Base-by-base conservation (phyloP, 2,329 filamentous ascomycete species). In the Colletotrichum orbiculare region DNA sequence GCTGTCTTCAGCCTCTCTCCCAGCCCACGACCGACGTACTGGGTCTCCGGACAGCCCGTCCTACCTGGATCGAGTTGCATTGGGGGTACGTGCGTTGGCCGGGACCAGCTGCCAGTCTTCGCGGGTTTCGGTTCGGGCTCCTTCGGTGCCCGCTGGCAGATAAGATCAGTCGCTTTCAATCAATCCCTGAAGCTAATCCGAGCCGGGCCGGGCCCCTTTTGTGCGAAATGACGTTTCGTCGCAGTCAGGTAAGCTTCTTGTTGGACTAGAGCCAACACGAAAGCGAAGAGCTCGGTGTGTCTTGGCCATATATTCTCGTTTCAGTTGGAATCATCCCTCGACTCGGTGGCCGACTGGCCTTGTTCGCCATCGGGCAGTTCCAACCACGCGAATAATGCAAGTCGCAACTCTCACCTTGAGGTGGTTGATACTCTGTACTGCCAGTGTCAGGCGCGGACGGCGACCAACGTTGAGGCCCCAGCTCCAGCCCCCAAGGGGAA, bases 11-110 rank as follows among this genome's bases (percentile, higher is more conserved):
- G 43, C 43, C 25, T 46, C 43, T n/a, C 25, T 46, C 25, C 10
- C 10, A 15, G 49, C 25, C 6, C 3, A 10, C 42, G 17, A 35
- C 35, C 46, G 45, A 33, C 46, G 49, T 50, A 13, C 46, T 45
- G 47, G 41, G 54, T 17, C 34, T 37, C 42, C 60, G 48, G 47
- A 42, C n/a, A 58, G 35, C 43, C 54, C 54, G 42, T 64, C 33
- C 12, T 48, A 53, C 39, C 48, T 41, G 54, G 25, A 25, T 25
- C 25, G 25, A 25, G 25, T 25, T 25, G 25, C 25, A 25, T 25
- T 48, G 17, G 38, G 54, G 56, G 37, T 46, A 25, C 25, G 25
- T 25, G 25, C 17, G 33, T 41, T 35, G 41, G 48, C 37, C 54
- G 48, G 54, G 60, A 37, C 48, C 47, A 53, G 48, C 37, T 25